Evolutionary conservation across 768 basidiomycete genomes (phyloP).

Genomic region (Hericium coralloides): DNA sequence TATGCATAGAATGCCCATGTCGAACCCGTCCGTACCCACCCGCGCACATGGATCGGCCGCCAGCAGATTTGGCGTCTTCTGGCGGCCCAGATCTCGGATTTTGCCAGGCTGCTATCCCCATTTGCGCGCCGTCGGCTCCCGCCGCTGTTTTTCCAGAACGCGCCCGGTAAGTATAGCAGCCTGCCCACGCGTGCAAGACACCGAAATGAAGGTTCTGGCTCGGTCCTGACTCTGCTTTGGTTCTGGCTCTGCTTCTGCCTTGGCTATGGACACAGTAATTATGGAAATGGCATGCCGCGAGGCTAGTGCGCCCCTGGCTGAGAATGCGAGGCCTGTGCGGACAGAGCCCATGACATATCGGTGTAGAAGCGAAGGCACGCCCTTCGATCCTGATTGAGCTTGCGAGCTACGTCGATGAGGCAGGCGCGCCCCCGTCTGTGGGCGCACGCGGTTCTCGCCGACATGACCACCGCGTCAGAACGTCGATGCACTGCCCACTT

Average conservation of each 20-base stretch:
- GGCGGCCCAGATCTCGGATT: too few species aligned
- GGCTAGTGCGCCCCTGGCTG: neutral
- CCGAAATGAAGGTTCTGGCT: neutral
- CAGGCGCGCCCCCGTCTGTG: neutral
- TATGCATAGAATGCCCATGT: neutral
- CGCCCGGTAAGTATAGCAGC: neutral
- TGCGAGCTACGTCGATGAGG: neutral
- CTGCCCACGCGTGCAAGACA: neutral
- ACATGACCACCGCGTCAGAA: neutral
- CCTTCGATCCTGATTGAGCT: neutral
- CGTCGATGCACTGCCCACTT: neutral
- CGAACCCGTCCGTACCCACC: neutral
- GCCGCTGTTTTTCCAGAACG: neutral
- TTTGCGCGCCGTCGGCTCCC: neutral
- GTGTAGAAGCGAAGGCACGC: neutral
- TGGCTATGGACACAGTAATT: neutral
- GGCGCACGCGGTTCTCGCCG: neutral
- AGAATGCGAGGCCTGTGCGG: neutral
- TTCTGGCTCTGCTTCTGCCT: too few species aligned
- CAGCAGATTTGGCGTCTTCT: neutral
- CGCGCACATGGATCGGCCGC: neutral
- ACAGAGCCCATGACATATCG: neutral
- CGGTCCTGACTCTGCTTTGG: neutral
- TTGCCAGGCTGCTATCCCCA: neutral
- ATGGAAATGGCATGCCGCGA: neutral